Evolutionary conservation across 306 rosid genomes (phyloP).

Genomic region (Inga leiocalycina): DNA sequence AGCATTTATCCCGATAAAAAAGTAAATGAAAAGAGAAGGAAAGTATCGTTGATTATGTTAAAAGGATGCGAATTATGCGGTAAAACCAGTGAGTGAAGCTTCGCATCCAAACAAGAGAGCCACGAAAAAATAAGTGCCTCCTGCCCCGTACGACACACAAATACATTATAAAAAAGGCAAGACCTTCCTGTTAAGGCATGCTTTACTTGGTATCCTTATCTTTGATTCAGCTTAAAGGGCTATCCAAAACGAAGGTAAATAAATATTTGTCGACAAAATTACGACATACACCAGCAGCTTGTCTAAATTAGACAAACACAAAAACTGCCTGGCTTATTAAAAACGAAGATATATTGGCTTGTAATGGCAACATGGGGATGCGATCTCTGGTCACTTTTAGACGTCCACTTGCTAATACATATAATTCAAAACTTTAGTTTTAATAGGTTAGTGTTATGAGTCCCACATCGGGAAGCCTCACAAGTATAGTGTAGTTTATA

Average conservation of each 20-base stretch:
- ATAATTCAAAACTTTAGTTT: background rate
- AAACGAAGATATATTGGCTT: background rate
- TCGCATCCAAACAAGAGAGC: conserved; percentile 28
- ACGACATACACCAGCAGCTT: background rate
- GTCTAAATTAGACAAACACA: background rate
- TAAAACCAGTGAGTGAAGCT: conserved; percentile 21
- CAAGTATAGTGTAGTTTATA: too few relatives aligned
- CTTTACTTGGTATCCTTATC: conserved; percentile 18
- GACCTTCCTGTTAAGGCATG: conserved; percentile 20
- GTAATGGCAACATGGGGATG: background rate
- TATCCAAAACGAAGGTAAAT: background rate
- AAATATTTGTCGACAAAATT: background rate
- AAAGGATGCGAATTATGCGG: conserved; percentile 38
- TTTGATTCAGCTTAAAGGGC: conserved; percentile 1
- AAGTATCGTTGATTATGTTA: conserved; percentile 29
- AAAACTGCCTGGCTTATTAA: background rate
- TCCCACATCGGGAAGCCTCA: too few relatives aligned
- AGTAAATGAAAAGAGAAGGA: conserved; percentile 23
- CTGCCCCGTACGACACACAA: background rate
- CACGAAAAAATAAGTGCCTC: background rate
- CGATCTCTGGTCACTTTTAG: background rate
- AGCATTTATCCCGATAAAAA: conserved; percentile 5
- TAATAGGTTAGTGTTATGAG: background rate
- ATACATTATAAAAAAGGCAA: background rate
- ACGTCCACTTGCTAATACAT: background rate